Base-by-base conservation (phyloP, 2,329 filamentous ascomycete species). In the Sphaerulina populicola region DNA sequence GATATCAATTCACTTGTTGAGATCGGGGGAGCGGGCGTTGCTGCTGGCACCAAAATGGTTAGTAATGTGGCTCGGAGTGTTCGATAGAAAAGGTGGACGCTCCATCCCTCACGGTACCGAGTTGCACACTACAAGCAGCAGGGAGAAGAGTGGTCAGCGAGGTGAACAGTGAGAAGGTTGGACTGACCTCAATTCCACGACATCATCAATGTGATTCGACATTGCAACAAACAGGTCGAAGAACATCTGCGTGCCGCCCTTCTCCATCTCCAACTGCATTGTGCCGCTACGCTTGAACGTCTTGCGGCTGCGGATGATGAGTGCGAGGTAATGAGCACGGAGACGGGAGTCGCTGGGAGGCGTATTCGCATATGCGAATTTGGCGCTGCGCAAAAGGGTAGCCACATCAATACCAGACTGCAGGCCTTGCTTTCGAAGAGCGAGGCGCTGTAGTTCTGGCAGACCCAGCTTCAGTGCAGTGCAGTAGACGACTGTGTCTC, bases 241-340 rank as follows among this genome's bases (percentile, higher is more conserved):
- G 79, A 93, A 96, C 74, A 96, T 79, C 78, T 90, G 90, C 51
- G 63, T 64, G 74, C 78, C 89, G 70, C 90, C 89, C 72, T 82
- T 82, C 77, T 95, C 88, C 90, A 97, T 96, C 77, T 96, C 90
- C 76, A 86, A 85, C 80, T 96, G 90, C 89, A 96, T 94, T 72
- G 90, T 96, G 73, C 90, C 90, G 76, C 89, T 95, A 74, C 86
- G 83, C 84, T 95, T 96, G 73, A 97, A 96, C 66, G 88, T 95
- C 77, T 89, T 89, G 72, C 91, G 88, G 79, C 87, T 91, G 76
- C 90, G 85, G 77, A 96, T 95, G 73, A 96, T 94, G 72, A 96
- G 81, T 69, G 90, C 88, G 71, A 97, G 83, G 78, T 95, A 96
- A 77, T 95, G 89, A 77, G 90, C 90, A 75, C 90, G 89, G 71